Percentiles rank a stretch among this genome's conserved stretches.
Evolutionary conservation across 768 basidiomycete species (phyloP).

Genomic region (Tylopilus felleus): DNA sequence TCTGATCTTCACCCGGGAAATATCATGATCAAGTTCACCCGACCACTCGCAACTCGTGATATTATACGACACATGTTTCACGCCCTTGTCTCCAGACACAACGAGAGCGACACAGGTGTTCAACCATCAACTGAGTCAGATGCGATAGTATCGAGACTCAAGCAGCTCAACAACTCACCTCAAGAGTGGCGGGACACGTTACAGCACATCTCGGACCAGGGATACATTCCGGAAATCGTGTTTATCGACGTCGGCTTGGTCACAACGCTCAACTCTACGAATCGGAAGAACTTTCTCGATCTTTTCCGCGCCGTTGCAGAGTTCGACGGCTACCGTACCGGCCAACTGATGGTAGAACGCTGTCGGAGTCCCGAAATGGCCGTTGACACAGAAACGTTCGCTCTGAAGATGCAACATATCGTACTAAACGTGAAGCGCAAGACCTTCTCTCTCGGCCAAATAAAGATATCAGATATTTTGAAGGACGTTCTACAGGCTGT

Average conservation of each 20-base stretch:
- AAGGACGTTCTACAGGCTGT: constrained; percentile 86
- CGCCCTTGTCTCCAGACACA: constrained; percentile 44
- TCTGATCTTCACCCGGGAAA: constrained; percentile 90
- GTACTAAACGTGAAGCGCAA: constrained; percentile 91
- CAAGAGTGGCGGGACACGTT: constrained; percentile 72
- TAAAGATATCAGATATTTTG: constrained; percentile 92
- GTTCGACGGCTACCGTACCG: constrained; percentile 95
- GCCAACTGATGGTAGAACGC: constrained; percentile 94
- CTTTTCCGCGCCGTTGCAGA: constrained; percentile 94
- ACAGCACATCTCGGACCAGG: constrained; percentile 52
- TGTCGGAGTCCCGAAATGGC: constrained; percentile 89
- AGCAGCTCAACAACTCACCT: constrained; percentile 53
- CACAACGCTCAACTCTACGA: constrained; percentile 77
- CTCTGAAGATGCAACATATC: constrained; percentile 96
- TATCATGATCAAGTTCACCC: constrained; percentile 96
- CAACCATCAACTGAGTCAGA: constrained; percentile 45
- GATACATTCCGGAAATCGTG: constrained; percentile 91
- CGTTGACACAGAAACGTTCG: constrained; percentile 91
- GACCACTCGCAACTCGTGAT: constrained; percentile 68
- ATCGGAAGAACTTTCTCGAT: constrained; percentile 92
- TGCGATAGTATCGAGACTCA: constrained; percentile 67
- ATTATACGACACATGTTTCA: constrained; percentile 60
- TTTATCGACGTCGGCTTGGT: constrained; percentile 97
- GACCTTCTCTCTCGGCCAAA: constrained; percentile 95
- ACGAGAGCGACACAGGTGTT: constrained; percentile 21